A percentile compares a stretch with the other conserved stretches of the same genome.
Conservation (phyloP, 2,329 filamentous ascomycete genomes). For the Paecilomyces fulvus region DNA sequence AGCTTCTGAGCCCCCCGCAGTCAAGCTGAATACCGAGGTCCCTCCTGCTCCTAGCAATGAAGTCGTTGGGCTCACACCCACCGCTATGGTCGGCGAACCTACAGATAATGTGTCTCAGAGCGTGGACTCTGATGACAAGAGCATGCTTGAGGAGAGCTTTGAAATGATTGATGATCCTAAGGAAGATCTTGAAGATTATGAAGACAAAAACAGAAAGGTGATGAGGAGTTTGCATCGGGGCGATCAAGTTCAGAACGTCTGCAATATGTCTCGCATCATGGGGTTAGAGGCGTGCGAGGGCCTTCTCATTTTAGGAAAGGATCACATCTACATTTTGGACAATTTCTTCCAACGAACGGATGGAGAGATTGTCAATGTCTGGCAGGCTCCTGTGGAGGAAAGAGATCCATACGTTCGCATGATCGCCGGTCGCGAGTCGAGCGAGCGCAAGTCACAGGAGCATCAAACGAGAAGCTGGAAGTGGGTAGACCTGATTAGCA, state of each 20-base stretch:
- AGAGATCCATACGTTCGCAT: constrained; percentile 92
- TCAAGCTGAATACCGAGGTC: constrained; percentile 40
- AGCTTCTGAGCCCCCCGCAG: constrained; percentile 43
- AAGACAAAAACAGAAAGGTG: constrained; percentile 97
- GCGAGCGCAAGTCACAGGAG: constrained; percentile 52
- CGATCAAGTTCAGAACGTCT: constrained; percentile 86
- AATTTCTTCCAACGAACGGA: constrained; percentile 92
- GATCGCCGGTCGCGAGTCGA: constrained; percentile 68
- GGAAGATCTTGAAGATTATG: constrained; percentile 74
- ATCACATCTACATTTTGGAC: constrained; percentile 87
- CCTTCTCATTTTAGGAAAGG: constrained; percentile 84
- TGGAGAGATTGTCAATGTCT: constrained; percentile 93
- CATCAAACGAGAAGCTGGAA: constrained; percentile 86
- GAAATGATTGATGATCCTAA: constrained; percentile 93
- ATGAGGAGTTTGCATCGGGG: constrained; percentile 87
- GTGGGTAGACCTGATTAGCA: constrained; percentile 88
- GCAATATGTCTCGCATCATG: constrained; percentile 90
- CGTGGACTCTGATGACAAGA: constrained; percentile 27
- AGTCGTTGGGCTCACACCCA: constrained; percentile 30
- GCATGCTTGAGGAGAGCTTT: constrained; percentile 74
- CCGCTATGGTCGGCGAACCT: constrained; percentile 21
- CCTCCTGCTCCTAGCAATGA: constrained; percentile 33
- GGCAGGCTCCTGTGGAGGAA: constrained; percentile 86
- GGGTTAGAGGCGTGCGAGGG: constrained; percentile 91
- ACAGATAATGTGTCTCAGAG: constrained; percentile 21